Percentiles rank a stretch among this genome's conserved stretches.
Evolutionary conservation across 2,329 filamentous ascomycete genomes (phyloP).

Genomic region (Aspergillus amoenus): DNA sequence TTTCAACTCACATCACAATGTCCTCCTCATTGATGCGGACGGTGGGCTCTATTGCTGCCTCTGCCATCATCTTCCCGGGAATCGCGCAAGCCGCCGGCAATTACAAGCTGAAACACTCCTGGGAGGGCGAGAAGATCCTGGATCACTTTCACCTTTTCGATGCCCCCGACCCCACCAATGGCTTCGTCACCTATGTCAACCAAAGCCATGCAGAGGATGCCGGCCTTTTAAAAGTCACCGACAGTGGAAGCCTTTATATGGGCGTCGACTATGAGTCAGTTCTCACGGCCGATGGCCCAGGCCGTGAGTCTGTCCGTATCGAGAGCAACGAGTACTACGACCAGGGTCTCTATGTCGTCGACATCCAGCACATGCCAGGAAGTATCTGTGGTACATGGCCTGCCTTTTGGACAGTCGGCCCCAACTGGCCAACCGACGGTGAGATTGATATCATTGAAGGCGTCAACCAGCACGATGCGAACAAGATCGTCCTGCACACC

Average conservation of each 20-base stretch:
- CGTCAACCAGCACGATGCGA: slow-evolving; percentile 46
- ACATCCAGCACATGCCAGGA: slow-evolving; percentile 50
- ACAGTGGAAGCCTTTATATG: slow-evolving; percentile 41
- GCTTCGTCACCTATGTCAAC: slow-evolving; percentile 52
- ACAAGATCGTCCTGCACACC: slow-evolving; percentile 53
- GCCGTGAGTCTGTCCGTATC: slow-evolving; percentile 48
- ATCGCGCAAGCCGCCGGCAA: slow-evolving; percentile 15
- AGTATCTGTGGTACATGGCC: slow-evolving; percentile 53
- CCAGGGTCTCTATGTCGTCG: slow-evolving; percentile 48
- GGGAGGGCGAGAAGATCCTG: slow-evolving; percentile 50
- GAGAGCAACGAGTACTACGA: slow-evolving; percentile 46
- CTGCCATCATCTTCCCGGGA: slow-evolving; percentile 27
- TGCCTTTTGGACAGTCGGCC: slow-evolving; percentile 47
- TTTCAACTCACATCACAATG: slow-evolving; percentile 21
- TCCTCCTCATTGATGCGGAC: slow-evolving; percentile 28
- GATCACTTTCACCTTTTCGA: slow-evolving; percentile 52
- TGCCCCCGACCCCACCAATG: slow-evolving; percentile 49
- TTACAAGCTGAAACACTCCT: slow-evolving; percentile 43
- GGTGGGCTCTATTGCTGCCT: slow-evolving; percentile 31
- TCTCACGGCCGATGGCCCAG: slow-evolving; percentile 35
- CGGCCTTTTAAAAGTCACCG: slow-evolving; percentile 37
- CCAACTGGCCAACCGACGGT: slow-evolving; percentile 43
- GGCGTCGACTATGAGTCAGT: slow-evolving; percentile 45
- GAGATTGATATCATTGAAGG: slow-evolving; percentile 56
- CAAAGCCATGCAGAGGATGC: slow-evolving; percentile 38